These are phyloP conservation scores for Erodium moschatum DNA, from an alignment of 441 rosid genomes.

Conservation along the genomic window DNA sequence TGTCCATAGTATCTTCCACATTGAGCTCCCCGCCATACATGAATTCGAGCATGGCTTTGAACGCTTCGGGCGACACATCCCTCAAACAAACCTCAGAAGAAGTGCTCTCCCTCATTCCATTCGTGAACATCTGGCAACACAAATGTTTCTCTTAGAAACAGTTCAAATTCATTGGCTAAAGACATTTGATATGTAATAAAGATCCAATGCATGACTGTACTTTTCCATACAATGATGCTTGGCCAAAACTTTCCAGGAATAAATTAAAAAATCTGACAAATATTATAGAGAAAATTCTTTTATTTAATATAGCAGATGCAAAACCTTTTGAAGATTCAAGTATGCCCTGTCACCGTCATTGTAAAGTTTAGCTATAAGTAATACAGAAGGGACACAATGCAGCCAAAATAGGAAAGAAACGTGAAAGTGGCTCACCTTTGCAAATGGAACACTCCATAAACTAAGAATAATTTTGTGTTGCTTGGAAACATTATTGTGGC, in stretches of 20 bases:
- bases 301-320: neutral
- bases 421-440: conserved; percentile 51
- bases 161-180: conserved; percentile 18
- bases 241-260: neutral
- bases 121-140: conserved; percentile 82
- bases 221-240: conserved; percentile 1
- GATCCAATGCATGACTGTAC: neutral
- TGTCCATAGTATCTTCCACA: conserved; percentile 46
- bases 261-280: neutral
- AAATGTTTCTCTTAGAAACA: conserved; percentile 19
- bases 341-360: neutral
- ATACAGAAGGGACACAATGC: conserved; percentile 9
- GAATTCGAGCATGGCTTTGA: conserved; percentile 67
- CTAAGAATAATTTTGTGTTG: conserved; percentile 72
- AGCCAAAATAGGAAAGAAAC: conserved; percentile 10
- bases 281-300: neutral
- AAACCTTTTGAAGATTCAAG: neutral
- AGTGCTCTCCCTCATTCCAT: conserved; percentile 89
- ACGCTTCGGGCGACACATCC: conserved; percentile 65
- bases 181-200: conserved; percentile 7
- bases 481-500: conserved; percentile 50
- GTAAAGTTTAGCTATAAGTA: neutral
- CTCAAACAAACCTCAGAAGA: conserved; percentile 52
- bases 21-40: conserved; percentile 75
- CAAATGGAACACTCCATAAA: conserved; percentile 83